Evolutionary conservation across 306 rosid species (phyloP), one percentile per base, ranked within the genome.

Genomic region (Morella rubra): DNA sequence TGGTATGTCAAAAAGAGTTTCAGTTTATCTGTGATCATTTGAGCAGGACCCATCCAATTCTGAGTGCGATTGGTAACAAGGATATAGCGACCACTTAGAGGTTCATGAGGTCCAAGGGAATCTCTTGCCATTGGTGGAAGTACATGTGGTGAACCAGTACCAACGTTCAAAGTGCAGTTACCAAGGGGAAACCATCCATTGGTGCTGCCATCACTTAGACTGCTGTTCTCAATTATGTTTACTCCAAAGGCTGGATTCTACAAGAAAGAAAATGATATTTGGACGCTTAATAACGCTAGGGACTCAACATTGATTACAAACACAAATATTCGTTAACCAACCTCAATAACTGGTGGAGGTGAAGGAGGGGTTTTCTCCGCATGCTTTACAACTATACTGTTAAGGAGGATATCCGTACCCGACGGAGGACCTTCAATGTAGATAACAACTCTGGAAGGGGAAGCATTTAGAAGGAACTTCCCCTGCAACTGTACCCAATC

Each of bases 31-130:
- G 96, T 89, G 66, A 95, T 90, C 81, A 88, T 84, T 80, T 92
- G 97, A 75, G 97, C 91, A 69, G 98, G 98, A 71, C 98, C 98
- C 97, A 92, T 92, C 96, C 96, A 95, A 73, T 91, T 92, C 75
- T 95, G 96, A 0, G 97, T 89, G 58, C 97, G 97, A 8, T 92
- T 92, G 12, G 96, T 88, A 71, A 88, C 96, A 44, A 80, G 93
- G 50, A 92, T 88, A 75, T 76, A 89, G 60, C 84, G 87, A 19
- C 97, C 93, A 16, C 93, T 95, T 32, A 90, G 73, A 19, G 97
- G 85, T 77, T 89, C 90, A 76, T 86, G 87, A 73, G 88, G 84
- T 37, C 97, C 97, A 37, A 95, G 96, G 76, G 96, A 86, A 40
- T 92, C 98, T 86, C 97, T 90, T 54, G 98, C 98, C 97, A 92